Percentiles rank a stretch among this genome's conserved stretches.
These are phyloP conservation scores for Metarhizium guizhouense DNA, from an alignment of 2,329 filamentous ascomycete genomes.

Conservation along the genomic window DNA sequence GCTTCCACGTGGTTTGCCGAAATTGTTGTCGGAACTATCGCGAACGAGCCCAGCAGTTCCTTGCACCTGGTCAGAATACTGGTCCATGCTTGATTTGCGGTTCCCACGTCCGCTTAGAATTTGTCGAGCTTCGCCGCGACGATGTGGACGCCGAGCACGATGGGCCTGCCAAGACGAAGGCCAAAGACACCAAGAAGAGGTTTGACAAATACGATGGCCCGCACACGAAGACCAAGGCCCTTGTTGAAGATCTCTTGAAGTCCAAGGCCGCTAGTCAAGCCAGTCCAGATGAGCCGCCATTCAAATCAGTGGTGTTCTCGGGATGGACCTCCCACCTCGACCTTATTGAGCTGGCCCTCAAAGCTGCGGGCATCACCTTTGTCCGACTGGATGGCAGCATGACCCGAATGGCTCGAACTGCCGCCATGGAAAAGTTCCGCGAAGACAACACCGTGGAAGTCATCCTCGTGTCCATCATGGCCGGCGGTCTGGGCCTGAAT, in stretches of 20 bases:
- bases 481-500: conserved; percentile 86
- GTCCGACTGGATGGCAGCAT: conserved; percentile 88
- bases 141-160: conserved; percentile 50
- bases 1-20: conserved; percentile 77
- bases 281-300: conserved; percentile 58
- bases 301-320: conserved; percentile 92
- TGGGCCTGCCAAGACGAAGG: conserved; percentile 31
- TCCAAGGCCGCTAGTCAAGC: conserved; percentile 54
- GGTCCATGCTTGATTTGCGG: conserved; percentile 63
- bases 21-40: conserved; percentile 58
- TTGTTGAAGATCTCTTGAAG: conserved; percentile 64
- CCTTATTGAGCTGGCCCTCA: conserved; percentile 76
- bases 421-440: conserved; percentile 70
- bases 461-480: conserved; percentile 86
- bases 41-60: conserved; percentile 35
- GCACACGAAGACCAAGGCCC: conserved; percentile 81
- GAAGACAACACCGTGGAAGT: conserved; percentile 63
- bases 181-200: conserved; percentile 34
- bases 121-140: conserved; percentile 59
- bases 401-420: conserved; percentile 62
- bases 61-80: conserved; percentile 26
- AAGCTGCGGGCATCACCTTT: conserved; percentile 56
- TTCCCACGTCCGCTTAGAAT: conserved; percentile 50
- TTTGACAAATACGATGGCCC: conserved; percentile 70
- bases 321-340: conserved; percentile 95